Base-by-base conservation (phyloP, 805 yeast genomes). In the Groenewaldozyma salmanticensis region DNA sequence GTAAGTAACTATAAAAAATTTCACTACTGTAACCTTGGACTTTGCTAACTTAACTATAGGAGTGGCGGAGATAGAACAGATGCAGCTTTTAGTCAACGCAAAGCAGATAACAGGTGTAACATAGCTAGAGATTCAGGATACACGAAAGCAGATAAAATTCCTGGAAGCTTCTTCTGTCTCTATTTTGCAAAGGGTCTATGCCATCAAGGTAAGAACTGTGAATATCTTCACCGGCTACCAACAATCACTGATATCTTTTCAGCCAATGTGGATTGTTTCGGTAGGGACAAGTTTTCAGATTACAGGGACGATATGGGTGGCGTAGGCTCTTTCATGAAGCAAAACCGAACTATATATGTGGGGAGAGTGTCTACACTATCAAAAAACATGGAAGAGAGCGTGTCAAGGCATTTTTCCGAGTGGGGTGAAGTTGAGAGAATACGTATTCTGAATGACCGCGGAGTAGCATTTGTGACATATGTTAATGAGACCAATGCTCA, bases 301-400 rank as follows among this genome's bases (percentile, higher is more conserved):
- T 85, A 84, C 53, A 65, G 87, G 50, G 96, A 90, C 49, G 97
- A 90, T 60, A 87, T 87, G 96, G 77, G 81, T 21, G 98, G 98
- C 27, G 80, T 87, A 2, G 98, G 97, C 0, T 77, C 85, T 19
- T 78, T 90, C 55, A 68, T 72, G 50, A 63, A 67, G 29, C 66
- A 67, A n/a, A 88, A 87, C 55, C 62, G 77, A 40, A 86, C 96
- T 0, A 58, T 90, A 1, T 88, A 80, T 55, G 73, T 90, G 2
- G 92, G 94, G 9, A 58, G 66, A 31, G 75, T 75, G 48, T 67
- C 57, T 16, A 24, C 29, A 9, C 72, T 59, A 31, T 59, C 65
- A 54, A 70, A 52, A 42, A 67, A 58, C 38, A 62, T 65, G 44
- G 74, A 66, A 43, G 67, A 53, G 53, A 48, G 56, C 42, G 57